Percentiles rank a stretch among this genome's conserved stretches.
phyloP scores from a whole-genome alignment of 768 basidiomycete genomes.

The Collybia sp. region DNA sequence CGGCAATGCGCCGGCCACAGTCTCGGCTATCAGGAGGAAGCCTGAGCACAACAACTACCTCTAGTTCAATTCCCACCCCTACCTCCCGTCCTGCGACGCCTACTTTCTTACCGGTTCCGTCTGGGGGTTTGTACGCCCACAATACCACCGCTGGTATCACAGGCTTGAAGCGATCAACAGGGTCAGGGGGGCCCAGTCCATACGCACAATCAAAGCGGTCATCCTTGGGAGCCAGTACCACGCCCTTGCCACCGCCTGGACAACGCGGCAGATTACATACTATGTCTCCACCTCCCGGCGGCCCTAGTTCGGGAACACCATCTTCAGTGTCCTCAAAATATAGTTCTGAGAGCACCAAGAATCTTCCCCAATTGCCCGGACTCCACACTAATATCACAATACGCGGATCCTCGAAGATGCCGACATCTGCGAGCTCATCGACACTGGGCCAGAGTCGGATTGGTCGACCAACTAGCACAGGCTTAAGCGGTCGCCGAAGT shows the following conservation, averaged over 20 bases:
- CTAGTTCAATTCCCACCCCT: constrained; percentile 62
- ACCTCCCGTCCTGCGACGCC: constrained; percentile 72
- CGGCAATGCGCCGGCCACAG: constrained; percentile 57
- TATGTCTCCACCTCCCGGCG: constrained; percentile 22
- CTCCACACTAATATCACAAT: constrained; percentile 42
- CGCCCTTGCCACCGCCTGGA: constrained; percentile 21
- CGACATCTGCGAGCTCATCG: constrained; percentile 26
- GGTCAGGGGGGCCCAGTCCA: constrained; percentile 37
- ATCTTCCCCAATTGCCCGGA: constrained; percentile 37
- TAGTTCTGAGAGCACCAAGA: constrained; percentile 26
- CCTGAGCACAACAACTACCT: constrained; percentile 36
- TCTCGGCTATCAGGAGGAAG: constrained; percentile 70
- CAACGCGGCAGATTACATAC: constrained; percentile 29
- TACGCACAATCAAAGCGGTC: constrained; percentile 50
- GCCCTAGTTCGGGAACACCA: constrained; percentile 22
- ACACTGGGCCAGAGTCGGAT: constrained; percentile 45
- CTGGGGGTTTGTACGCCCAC: constrained; percentile 42
- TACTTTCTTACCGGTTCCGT: constrained; percentile 71
- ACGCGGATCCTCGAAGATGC: constrained; percentile 36
- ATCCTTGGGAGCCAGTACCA: constrained; percentile 51
- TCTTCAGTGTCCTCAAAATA: constrained; percentile 20
- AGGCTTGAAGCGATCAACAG: constrained; percentile 59
- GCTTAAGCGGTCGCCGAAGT: constrained; percentile 22
- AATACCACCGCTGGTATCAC: constrained; percentile 30
- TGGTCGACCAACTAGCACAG: constrained; percentile 36